Conservation (phyloP, 768 basidiomycete genomes). For the Lentinula raphanica region DNA sequence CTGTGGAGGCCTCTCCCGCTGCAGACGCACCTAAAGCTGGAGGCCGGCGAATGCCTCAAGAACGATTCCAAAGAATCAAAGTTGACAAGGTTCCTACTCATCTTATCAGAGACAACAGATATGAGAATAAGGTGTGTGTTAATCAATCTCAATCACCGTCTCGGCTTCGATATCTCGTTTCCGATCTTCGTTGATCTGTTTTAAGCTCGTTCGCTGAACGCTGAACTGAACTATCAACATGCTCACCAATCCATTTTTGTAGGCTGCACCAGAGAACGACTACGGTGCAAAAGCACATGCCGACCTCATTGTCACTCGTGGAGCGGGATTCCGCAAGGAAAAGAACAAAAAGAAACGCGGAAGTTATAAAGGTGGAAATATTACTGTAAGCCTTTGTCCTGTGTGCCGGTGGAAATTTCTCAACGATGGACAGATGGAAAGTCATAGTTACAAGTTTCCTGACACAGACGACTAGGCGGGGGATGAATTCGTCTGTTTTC, state of each 20-base stretch:
- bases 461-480: slow-evolving; percentile 23
- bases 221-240: too few species aligned
- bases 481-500: too few species aligned
- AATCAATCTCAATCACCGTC: too few species aligned
- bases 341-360: slow-evolving; percentile 99
- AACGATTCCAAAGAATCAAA: slow-evolving; percentile 80
- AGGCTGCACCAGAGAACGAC: slow-evolving; percentile 68
- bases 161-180: background rate
- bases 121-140: slow-evolving; percentile 61
- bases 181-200: background rate
- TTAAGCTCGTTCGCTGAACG: background rate
- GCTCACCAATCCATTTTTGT: too few species aligned
- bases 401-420: background rate
- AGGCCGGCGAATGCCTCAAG: slow-evolving; percentile 37
- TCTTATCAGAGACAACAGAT: slow-evolving; percentile 62
- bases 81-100: slow-evolving; percentile 44
- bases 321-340: slow-evolving; percentile 95
- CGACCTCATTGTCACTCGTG: slow-evolving; percentile 90
- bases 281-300: slow-evolving; percentile 83
- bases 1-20: slow-evolving; percentile 12
- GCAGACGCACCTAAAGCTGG: slow-evolving; percentile 25
- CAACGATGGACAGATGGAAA: slow-evolving; percentile 50
- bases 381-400: slow-evolving; percentile 58
- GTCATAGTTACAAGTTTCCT: slow-evolving; percentile 84
- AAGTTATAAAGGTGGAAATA: slow-evolving; percentile 90